phyloP scores from a whole-genome alignment of 192 early-diverging fungal species.

The Backusella tarrabulga region DNA sequence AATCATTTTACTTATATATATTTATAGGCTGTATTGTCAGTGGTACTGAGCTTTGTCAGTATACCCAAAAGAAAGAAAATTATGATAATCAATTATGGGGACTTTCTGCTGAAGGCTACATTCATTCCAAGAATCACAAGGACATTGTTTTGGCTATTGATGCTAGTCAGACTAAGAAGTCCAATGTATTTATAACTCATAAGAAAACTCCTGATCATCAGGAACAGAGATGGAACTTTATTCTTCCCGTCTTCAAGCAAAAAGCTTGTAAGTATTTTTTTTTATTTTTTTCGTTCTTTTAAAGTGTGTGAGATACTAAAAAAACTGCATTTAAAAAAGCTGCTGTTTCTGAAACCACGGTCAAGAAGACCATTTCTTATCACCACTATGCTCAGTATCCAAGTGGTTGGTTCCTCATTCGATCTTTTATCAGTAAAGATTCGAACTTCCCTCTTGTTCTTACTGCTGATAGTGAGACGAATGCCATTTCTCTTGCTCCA shows the following conservation, averaged over 20 bases:
- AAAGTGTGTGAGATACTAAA: background rate
- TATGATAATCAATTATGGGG: conserved; percentile 33
- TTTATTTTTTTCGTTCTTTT: background rate
- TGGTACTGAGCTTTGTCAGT: conserved; percentile 23
- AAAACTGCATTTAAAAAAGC: background rate
- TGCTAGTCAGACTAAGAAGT: background rate
- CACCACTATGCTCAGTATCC: conserved; percentile 33
- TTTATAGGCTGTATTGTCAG: conserved; percentile 13
- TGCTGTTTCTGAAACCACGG: conserved; percentile 2
- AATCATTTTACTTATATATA: background rate
- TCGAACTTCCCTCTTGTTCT: conserved; percentile 16
- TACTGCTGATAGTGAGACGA: conserved; percentile 4
- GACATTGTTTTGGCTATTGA: conserved; percentile 20
- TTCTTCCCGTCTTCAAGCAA: conserved; percentile 36
- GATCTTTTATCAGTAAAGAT: conserved; percentile 9
- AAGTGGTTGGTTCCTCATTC: conserved; percentile 31
- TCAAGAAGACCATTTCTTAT: conserved; percentile 21
- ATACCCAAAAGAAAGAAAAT: conserved; percentile 20
- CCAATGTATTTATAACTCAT: background rate
- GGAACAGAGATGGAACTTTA: conserved; percentile 35
- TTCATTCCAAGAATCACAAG: conserved; percentile 20
- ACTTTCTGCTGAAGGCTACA: conserved; percentile 22
- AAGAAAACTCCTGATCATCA: background rate
- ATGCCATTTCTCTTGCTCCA: background rate
- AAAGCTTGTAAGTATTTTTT: conserved; percentile 12